These are phyloP conservation scores for Tulasnella calospora DNA, from an alignment of 768 basidiomycete genomes.

Conservation along the genomic window DNA sequence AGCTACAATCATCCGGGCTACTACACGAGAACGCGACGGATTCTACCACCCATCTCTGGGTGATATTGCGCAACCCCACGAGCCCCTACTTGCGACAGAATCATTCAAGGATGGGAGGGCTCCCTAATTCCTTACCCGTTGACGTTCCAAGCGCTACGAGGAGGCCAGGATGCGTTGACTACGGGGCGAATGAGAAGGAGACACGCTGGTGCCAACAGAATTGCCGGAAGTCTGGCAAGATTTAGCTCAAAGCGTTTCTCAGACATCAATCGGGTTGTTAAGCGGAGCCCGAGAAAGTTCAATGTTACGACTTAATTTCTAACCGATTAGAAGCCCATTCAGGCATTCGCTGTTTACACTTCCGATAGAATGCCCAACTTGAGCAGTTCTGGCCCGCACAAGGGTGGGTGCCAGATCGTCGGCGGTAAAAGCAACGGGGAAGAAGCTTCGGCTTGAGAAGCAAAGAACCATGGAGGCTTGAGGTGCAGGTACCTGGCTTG, in stretches of 20 bases:
- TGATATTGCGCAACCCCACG: neutral
- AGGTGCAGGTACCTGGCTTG: conserved; percentile 4
- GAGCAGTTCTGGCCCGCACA: neutral
- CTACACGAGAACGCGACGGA: neutral
- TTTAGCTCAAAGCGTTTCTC: neutral
- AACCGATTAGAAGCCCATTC: neutral
- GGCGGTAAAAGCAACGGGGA: neutral
- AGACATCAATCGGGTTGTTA: neutral
- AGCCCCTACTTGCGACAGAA: neutral
- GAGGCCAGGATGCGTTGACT: neutral
- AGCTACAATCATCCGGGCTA: neutral
- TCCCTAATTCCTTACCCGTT: neutral
- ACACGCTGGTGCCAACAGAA: neutral
- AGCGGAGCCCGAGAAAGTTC: neutral
- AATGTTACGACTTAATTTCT: neutral
- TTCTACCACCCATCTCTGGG: neutral
- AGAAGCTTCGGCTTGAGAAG: conserved; percentile 6
- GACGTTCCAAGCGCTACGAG: neutral
- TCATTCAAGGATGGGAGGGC: neutral
- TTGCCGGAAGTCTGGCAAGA: neutral
- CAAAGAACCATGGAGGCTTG: conserved; percentile 1
- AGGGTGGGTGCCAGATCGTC: neutral
- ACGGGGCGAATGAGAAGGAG: neutral
- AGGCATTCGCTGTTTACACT: neutral
- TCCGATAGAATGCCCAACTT: conserved; percentile 2